Base-by-base conservation (phyloP, 176 grass and related monocot genomes). In the Elymus sibiricus region DNA sequence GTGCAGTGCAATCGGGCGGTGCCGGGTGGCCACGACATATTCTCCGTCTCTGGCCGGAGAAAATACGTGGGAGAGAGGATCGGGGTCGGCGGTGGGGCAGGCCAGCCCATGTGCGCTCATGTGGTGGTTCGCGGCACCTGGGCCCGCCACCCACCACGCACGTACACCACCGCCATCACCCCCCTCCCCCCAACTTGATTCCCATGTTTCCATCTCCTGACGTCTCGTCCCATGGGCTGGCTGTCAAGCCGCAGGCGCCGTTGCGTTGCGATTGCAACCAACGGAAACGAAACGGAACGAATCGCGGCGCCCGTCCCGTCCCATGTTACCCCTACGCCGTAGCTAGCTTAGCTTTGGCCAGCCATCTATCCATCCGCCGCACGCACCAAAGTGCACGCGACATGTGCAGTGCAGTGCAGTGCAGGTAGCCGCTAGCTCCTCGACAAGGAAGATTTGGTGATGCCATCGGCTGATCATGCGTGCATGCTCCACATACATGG, bases 91-190 rank as follows among this genome's bases (percentile, higher is more conserved):
- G 78, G 92, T 91, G 83, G 92, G 92, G 71, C 83, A 80, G 40
- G 4, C 1, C 66, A 81, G 21, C 79, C 87, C 92, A 94, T 94
- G 92, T 94, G 92, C 92, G 83, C 72, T 86, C 92, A 94, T 91
- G 92, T 89, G 92, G 89, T 91, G 86, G 92, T 91, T 94, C 83
- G 86, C 86, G 73, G 74, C 83, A 22, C 31, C 47, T 72, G 92
- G 79, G 0, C 89, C 92, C 92, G 86, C 82, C 88, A 81, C 84
- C 80, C 87, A 90, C 92, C 83, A 76, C 88, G 70, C 14, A 72
- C 68, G 68, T 71, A 74, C 70, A 47, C 70, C 83, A 64, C 88
- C 72, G 55, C 55, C 74, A 72, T 69, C 82, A 74, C 44, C 78
- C 17, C 1, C 4, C 39, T 0, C 21, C 22, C 7, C 25, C 10